Evolutionary conservation across 2,329 filamentous ascomycete species (phyloP).

Genomic region (Lithohypha guttulata): DNA sequence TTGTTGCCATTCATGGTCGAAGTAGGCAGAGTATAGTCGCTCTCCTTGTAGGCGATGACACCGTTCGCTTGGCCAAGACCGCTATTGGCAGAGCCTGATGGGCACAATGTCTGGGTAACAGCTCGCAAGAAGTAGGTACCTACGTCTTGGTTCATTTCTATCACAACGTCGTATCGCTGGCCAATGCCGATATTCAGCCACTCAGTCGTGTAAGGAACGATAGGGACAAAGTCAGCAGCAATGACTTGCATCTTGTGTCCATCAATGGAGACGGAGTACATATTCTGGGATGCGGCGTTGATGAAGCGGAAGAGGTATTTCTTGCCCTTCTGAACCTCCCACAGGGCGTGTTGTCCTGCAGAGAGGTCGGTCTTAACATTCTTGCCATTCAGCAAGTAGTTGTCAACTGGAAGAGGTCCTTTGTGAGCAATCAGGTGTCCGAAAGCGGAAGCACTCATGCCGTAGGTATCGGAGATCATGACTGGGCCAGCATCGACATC

Average conservation of each 20-base stretch:
- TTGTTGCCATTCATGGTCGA: constrained; percentile 21
- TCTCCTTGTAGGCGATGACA: constrained; percentile 21
- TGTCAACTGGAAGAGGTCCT: constrained; percentile 15
- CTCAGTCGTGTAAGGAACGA: constrained; percentile 43
- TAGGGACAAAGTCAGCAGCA: constrained; percentile 41
- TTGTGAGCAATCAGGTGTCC: constrained; percentile 16
- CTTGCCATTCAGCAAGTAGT: constrained; percentile 21
- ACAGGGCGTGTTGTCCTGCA: constrained; percentile 17
- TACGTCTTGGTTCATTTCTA: constrained; percentile 31
- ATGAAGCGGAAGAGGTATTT: constrained; percentile 28
- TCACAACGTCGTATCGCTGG: constrained; percentile 34
- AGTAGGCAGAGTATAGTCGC: constrained; percentile 19
- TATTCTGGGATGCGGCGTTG: constrained; percentile 37
- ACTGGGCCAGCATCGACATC: constrained; percentile 29
- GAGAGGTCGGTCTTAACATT: constrained; percentile 16
- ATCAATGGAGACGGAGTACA: constrained; percentile 42
- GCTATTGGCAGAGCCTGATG: constrained; percentile 16
- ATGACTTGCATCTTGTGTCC: constrained; percentile 50
- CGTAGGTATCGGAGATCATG: constrained; percentile 26
- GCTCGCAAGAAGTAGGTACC: constrained; percentile 35
- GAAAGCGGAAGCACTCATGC: constrained; percentile 12
- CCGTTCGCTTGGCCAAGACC: constrained; percentile 21
- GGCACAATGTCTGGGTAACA: constrained; percentile 21
- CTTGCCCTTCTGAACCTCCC: constrained; percentile 24
- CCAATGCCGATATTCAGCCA: constrained; percentile 38